Conservation (phyloP, 1,284 basidiomycete species). For the Tilletiopsis washingtonensis region DNA sequence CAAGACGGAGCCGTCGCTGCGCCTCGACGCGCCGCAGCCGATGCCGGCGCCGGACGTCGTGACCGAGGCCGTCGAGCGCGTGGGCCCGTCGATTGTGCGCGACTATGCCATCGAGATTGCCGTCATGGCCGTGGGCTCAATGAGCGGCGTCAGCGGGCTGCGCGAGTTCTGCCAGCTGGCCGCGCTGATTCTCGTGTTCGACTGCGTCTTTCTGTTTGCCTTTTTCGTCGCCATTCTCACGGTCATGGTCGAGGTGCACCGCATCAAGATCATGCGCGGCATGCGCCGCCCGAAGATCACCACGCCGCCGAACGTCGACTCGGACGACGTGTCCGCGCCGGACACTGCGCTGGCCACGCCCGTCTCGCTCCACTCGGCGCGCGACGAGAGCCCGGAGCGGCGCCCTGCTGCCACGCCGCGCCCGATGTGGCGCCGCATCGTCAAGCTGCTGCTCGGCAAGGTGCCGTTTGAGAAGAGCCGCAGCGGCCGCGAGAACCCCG, state of each 20-base stretch:
- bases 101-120: conserved; percentile 89
- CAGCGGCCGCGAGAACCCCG: conserved; percentile 61
- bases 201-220: conserved; percentile 80
- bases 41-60: conserved; percentile 73
- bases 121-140: conserved; percentile 77
- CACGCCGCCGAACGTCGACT: conserved; percentile 36
- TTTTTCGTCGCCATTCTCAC: conserved; percentile 82
- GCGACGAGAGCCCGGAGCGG: not conserved
- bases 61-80: conserved; percentile 68
- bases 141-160: conserved; percentile 77
- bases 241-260: conserved; percentile 80
- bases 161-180: conserved; percentile 92
- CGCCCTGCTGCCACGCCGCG: conserved; percentile 20
- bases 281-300: conserved; percentile 32
- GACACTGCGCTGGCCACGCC: conserved; percentile 15
- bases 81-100: conserved; percentile 74
- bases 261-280: conserved; percentile 57
- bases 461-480: conserved; percentile 53
- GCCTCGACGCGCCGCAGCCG: conserved; percentile 51
- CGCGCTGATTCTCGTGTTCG: conserved; percentile 72
- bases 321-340: too few species aligned
- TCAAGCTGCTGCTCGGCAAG: conserved; percentile 47
- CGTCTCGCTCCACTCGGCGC: conserved; percentile 11
- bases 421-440: conserved; percentile 26
- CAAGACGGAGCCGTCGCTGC: conserved; percentile 46